Conservation (phyloP, 1,139 yeast species). For the Candida tetrigidarum region DNA sequence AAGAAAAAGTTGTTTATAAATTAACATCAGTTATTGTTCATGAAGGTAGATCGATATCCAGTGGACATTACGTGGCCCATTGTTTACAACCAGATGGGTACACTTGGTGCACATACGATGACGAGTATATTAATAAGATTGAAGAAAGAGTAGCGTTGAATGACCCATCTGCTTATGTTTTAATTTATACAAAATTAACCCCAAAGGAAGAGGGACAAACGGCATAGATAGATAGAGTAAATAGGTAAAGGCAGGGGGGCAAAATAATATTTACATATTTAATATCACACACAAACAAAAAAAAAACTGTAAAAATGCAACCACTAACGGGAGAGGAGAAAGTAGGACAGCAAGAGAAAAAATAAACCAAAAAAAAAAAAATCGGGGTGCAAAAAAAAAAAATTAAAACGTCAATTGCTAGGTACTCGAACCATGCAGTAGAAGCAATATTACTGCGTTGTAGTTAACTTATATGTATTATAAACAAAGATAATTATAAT, state of each 20-base stretch:
- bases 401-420: not conserved
- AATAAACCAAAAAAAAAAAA: no score
- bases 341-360: no score
- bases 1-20: conserved; percentile 59
- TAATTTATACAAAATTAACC: conserved; percentile 78
- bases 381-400: not conserved
- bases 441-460: no score
- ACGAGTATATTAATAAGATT: conserved; percentile 79
- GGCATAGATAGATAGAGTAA: conserved; percentile 5
- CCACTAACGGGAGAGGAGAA: not conserved
- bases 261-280: not conserved
- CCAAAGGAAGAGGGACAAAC: conserved; percentile 22
- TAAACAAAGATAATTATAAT: no score
- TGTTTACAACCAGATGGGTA: conserved; percentile 86
- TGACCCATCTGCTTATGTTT: conserved; percentile 89
- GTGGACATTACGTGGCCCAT: conserved; percentile 93
- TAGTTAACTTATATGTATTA: no score
- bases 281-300: not conserved
- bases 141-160: conserved; percentile 74
- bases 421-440: no score
- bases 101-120: conserved; percentile 93
- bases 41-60: conserved; percentile 89
- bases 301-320: not conserved
- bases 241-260: no score
- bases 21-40: conserved; percentile 89